These are phyloP conservation scores for Coelastrella sp. DNA, from an alignment of 139 green algal genomes.

Conservation along the genomic window DNA sequence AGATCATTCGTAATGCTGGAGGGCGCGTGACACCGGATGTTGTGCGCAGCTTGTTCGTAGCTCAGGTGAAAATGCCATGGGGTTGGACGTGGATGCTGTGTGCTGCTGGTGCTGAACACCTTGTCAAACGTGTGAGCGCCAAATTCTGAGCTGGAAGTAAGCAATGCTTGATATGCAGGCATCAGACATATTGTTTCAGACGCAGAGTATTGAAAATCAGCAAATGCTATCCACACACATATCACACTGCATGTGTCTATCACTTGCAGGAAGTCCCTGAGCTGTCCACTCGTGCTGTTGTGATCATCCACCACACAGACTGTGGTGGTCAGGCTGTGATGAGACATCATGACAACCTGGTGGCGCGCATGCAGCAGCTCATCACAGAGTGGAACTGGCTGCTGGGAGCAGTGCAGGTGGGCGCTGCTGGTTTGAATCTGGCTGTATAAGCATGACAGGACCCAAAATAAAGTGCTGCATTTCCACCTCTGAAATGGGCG, in stretches of 20 bases:
- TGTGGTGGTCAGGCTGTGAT: slow-evolving; percentile 36
- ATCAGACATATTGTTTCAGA: too few relatives aligned
- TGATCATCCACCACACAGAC: slow-evolving; percentile 49
- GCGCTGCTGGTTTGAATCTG: too few relatives aligned
- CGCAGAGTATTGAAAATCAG: too few relatives aligned
- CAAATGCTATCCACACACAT: background rate
- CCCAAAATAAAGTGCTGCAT: too few relatives aligned
- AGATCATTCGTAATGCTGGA: slow-evolving; percentile 50
- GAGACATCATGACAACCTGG: slow-evolving; percentile 34
- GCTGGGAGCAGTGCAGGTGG: slow-evolving; percentile 12
- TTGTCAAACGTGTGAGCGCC: too few relatives aligned
- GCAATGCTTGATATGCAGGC: too few relatives aligned
- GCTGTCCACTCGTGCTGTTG: slow-evolving; percentile 17
- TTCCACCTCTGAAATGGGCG: too few relatives aligned
- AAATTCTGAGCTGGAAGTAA: too few relatives aligned
- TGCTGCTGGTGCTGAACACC: background rate
- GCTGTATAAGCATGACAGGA: too few relatives aligned
- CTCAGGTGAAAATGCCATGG: background rate
- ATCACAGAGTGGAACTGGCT: slow-evolving; percentile 21
- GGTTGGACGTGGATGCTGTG: background rate
- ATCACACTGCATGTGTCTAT: background rate
- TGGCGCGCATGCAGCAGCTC: slow-evolving; percentile 12
- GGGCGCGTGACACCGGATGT: slow-evolving; percentile 44
- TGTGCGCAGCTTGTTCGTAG: slow-evolving; percentile 39
- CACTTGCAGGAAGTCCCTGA: slow-evolving; percentile 44